Evolutionary conservation across 371 early-diverging fungal species (phyloP).

Genomic region (Syncephalis fuscata): DNA sequence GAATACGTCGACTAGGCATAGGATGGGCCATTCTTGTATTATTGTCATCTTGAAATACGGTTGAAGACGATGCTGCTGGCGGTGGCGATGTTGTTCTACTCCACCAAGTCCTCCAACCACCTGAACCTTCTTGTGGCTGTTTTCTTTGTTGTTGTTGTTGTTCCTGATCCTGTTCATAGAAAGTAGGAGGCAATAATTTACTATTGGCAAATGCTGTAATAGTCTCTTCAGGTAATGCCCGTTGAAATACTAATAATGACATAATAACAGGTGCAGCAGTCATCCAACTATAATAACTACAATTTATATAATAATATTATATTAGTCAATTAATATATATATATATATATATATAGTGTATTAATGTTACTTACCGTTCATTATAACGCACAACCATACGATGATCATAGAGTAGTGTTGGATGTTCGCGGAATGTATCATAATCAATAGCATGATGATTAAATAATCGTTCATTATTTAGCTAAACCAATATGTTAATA

Average conservation of each 20-base stretch:
- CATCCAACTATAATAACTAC: constrained; percentile 18
- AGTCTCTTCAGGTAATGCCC: constrained; percentile 13
- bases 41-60: constrained; percentile 6
- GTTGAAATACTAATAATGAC: constrained; percentile 27
- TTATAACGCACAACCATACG: neutral
- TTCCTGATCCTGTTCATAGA: constrained; percentile 2
- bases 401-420: neutral
- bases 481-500: no score
- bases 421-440: neutral
- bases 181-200: constrained; percentile 6
- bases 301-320: constrained; percentile 11
- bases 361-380: neutral
- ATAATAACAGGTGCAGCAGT: constrained; percentile 28
- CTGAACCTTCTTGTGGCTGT: no score
- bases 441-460: neutral
- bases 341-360: neutral
- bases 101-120: no score
- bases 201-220: constrained; percentile 6
- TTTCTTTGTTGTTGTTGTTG: no score
- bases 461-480: neutral
- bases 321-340: constrained; percentile 9
- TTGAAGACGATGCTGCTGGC: constrained; percentile 5
- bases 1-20: neutral
- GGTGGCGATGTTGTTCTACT: no score
- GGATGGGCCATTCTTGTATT: constrained; percentile 8